Percentiles rank a stretch among this genome's conserved stretches.
These are phyloP conservation scores for Chrysosporium queenslandicum DNA, from an alignment of 2,329 filamentous ascomycete species.

Conservation along the genomic window DNA sequence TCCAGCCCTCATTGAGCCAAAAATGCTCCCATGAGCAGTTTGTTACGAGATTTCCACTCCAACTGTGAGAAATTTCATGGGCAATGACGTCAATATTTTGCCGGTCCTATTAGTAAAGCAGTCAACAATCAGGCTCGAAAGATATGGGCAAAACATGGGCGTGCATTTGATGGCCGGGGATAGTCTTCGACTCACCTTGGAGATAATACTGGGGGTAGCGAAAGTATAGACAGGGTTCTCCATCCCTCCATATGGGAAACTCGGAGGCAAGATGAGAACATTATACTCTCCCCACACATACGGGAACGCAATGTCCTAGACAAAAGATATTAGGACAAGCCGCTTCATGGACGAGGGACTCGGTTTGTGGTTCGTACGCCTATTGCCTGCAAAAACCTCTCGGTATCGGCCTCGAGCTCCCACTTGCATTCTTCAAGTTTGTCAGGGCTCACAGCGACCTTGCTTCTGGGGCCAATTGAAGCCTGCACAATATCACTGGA, in stretches of 20 bases:
- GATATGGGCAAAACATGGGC: too few species aligned
- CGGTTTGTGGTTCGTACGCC: slow-evolving; percentile 44
- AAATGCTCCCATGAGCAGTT: slow-evolving; percentile 46
- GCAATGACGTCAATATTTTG: slow-evolving; percentile 96
- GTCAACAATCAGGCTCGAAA: too few species aligned
- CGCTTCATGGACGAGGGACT: too few species aligned
- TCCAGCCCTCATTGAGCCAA: slow-evolving; percentile 73
- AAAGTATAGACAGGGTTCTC: slow-evolving; percentile 94
- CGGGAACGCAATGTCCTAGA: slow-evolving; percentile 58
- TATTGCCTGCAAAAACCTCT: slow-evolving; percentile 79
- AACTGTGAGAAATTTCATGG: slow-evolving; percentile 66
- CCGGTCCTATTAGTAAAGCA: slow-evolving; percentile 43
- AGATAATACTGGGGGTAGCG: slow-evolving; percentile 88
- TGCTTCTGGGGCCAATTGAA: slow-evolving; percentile 74
- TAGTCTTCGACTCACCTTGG: slow-evolving; percentile 43
- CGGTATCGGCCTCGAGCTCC: slow-evolving; percentile 85
- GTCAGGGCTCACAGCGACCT: slow-evolving; percentile 79
- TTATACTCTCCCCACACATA: slow-evolving; percentile 97
- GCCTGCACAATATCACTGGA: slow-evolving; percentile 75
- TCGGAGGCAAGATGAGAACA: slow-evolving; percentile 77
- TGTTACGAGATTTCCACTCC: slow-evolving; percentile 69
- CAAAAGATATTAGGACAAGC: too few species aligned
- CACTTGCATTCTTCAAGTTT: slow-evolving; percentile 74
- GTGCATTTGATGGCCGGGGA: neutral
- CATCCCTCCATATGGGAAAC: slow-evolving; percentile 75